Base-by-base conservation (phyloP, 306 rosid species). In the Vigna angularis region DNA sequence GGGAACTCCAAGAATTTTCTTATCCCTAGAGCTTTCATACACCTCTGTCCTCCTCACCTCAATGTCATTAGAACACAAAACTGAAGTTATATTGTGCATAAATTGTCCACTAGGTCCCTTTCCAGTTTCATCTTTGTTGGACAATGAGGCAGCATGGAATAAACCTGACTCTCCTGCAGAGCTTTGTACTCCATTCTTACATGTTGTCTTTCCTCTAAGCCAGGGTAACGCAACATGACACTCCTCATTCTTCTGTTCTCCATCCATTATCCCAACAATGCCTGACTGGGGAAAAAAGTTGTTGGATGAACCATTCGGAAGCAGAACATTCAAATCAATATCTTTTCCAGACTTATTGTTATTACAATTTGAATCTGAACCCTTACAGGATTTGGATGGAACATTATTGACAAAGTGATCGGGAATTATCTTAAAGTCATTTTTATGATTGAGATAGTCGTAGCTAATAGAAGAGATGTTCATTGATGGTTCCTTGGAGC, bases 1-100 rank as follows among this genome's bases (percentile, higher is more conserved):
- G 9, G 98, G 88, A 85, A 89, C 81, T 38, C 91, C 97, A 56
- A 91, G 88, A 86, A 93, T 86, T 78, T 86, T 88, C 82, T 62
- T 75, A 70, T 70, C 82, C 77, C 82, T 76, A 10, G 79, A 85
- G 81, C 77, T 73, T 73, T 77, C 93, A 65, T 85, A 76, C 11
- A 52, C 48, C 73, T 88, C 93, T 3, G 28, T 78, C 88, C 77
- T 88, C 80, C 80, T 82, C 16, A 64, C 77, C 78, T 79, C 90
- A 68, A 75, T 36, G 28, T 85, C 86, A 82, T 80, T 85, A 64
- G 83, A 81, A 51, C 82, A 80, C 32, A 87, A 85, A 80, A 80
- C 78, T 6, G 88, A 86, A 52, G 81, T 68, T 40, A 58, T 57
- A 72, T 87, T 78, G 24, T 81, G 88, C 80, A 77, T 26, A 26